phyloP scores from a whole-genome alignment of 2,329 filamentous ascomycete species.

The Colletotrichum sp. region DNA sequence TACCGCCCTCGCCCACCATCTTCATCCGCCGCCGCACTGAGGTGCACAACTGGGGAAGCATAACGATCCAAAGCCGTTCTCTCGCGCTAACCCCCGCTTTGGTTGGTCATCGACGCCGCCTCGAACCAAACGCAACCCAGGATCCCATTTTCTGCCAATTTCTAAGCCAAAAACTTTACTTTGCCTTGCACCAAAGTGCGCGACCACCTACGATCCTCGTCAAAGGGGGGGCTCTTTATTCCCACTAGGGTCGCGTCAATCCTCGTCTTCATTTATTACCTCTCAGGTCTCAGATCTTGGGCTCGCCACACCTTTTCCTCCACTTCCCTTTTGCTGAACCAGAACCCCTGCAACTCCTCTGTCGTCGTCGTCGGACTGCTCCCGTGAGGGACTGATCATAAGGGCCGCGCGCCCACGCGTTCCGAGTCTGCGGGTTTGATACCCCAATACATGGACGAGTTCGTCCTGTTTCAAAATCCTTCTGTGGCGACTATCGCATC shows the following conservation, averaged over 20 bases:
- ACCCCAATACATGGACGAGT: conserved; percentile 12
- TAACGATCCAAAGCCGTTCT: conserved; percentile 8
- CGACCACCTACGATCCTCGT: background rate
- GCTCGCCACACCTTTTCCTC: background rate
- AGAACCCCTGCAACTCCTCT: background rate
- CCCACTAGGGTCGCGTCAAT: conserved; percentile 3
- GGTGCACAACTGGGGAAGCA: background rate
- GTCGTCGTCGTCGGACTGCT: background rate
- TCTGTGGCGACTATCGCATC: background rate
- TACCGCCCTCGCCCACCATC: background rate
- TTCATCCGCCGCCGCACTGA: background rate
- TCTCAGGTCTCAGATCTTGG: background rate
- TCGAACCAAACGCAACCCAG: background rate
- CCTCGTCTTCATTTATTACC: conserved; percentile 5
- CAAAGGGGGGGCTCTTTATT: background rate
- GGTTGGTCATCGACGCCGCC: conserved; percentile 6
- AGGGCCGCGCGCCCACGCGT: conserved; percentile 17
- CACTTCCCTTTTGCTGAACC: background rate
- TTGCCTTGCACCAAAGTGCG: background rate
- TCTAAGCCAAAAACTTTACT: conserved; percentile 11
- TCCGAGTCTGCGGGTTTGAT: background rate
- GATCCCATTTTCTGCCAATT: conserved; percentile 8
- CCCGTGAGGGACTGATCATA: conserved; percentile 10
- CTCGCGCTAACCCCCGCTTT: background rate
- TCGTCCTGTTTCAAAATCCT: background rate